Evolutionary conservation across 352 stramenopile genomes (phyloP).

Genomic region (Discostella stelligera): DNA sequence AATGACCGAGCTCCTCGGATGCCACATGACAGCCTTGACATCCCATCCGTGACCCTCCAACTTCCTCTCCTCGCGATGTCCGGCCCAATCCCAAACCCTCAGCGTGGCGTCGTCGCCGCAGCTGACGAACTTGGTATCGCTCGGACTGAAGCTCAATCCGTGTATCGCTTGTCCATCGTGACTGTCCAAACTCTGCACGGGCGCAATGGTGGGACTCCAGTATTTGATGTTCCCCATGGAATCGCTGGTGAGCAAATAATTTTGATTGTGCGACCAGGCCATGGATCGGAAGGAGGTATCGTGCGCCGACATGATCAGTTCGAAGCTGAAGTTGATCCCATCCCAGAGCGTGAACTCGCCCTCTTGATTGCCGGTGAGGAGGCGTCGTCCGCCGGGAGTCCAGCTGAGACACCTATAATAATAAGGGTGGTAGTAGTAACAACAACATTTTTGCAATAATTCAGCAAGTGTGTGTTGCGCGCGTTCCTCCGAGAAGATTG

Average conservation of each 20-base stretch:
- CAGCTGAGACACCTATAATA: slow-evolving; percentile 85
- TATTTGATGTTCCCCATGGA: slow-evolving; percentile 86
- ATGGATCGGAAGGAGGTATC: slow-evolving; percentile 78
- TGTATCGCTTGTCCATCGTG: slow-evolving; percentile 63
- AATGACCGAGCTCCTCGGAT: slow-evolving; percentile 89
- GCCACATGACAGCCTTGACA: slow-evolving; percentile 96
- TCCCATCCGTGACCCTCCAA: slow-evolving; percentile 97
- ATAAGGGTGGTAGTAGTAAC: too few relatives aligned
- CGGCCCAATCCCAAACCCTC: slow-evolving; percentile 88
- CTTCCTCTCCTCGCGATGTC: slow-evolving; percentile 87
- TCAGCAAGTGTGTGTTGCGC: too few relatives aligned
- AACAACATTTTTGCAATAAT: too few relatives aligned
- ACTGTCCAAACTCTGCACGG: slow-evolving; percentile 74
- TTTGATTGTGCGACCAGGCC: slow-evolving; percentile 81
- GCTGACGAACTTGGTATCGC: slow-evolving; percentile 97
- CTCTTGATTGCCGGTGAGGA: slow-evolving; percentile 96
- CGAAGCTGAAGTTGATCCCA: slow-evolving; percentile 95
- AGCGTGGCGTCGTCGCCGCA: slow-evolving; percentile 96
- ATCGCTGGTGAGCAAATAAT: slow-evolving; percentile 83
- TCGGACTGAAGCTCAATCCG: slow-evolving; percentile 93
- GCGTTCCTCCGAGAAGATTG: too few relatives aligned
- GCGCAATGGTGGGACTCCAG: slow-evolving; percentile 81
- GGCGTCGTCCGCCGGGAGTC: slow-evolving; percentile 91
- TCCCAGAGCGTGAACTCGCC: slow-evolving; percentile 97
- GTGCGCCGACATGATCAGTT: slow-evolving; percentile 91